These are phyloP conservation scores for Phytophthora pinifolia DNA, from an alignment of 352 stramenopile species.

Conservation along the genomic window DNA sequence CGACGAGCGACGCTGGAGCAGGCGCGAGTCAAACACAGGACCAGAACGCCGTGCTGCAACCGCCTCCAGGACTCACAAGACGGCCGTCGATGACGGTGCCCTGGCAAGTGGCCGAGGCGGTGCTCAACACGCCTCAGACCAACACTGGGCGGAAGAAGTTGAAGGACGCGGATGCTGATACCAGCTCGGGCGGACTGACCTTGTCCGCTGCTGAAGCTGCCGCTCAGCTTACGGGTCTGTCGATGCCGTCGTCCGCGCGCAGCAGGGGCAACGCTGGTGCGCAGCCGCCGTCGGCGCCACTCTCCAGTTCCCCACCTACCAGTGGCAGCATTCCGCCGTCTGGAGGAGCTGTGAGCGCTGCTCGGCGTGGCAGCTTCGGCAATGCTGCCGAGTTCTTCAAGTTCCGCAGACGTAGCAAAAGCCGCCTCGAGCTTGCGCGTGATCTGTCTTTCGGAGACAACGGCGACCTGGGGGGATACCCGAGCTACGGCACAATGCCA, in stretches of 20 bases:
- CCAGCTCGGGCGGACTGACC: slow-evolving; percentile 41
- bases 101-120: slow-evolving; percentile 82
- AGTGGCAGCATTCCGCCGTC: slow-evolving; percentile 15
- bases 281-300: slow-evolving; percentile 22
- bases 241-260: slow-evolving; percentile 40
- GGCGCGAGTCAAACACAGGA: slow-evolving; percentile 35
- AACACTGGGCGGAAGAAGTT: slow-evolving; percentile 66
- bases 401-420: slow-evolving; percentile 86
- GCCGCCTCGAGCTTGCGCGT: slow-evolving; percentile 71
- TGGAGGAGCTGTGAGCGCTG: slow-evolving; percentile 25
- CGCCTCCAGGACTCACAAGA: slow-evolving; percentile 69
- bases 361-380: slow-evolving; percentile 73
- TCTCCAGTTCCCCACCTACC: slow-evolving; percentile 37
- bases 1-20: slow-evolving; percentile 15
- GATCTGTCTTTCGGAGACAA: slow-evolving; percentile 61
- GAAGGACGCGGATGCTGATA: slow-evolving; percentile 48
- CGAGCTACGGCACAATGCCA: slow-evolving; percentile 69
- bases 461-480: slow-evolving; percentile 43
- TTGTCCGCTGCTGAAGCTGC: slow-evolving; percentile 64
- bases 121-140: slow-evolving; percentile 82
- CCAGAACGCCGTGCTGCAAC: slow-evolving; percentile 66
- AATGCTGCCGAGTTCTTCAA: slow-evolving; percentile 88
- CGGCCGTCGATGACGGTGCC: slow-evolving; percentile 85
- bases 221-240: slow-evolving; percentile 59
- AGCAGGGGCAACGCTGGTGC: slow-evolving; percentile 36